phyloP scores from a whole-genome alignment of 2,329 filamentous ascomycete genomes.

The Xylariales sp. region DNA sequence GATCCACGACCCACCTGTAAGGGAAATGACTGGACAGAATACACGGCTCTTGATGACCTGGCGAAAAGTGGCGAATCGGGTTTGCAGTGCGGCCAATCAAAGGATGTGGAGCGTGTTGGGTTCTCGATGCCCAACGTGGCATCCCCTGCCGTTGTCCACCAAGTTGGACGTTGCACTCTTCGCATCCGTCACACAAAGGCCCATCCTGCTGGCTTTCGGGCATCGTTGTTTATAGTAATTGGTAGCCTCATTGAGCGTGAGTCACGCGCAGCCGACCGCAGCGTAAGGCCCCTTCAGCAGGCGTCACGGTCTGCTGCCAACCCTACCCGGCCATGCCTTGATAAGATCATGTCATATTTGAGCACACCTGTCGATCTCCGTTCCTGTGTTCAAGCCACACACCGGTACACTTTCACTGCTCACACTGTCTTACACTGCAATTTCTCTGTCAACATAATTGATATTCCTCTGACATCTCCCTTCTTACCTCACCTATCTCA shows the following conservation, averaged over 20 bases:
- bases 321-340: slow-evolving; percentile 8
- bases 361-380: not conserved
- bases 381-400: slow-evolving; percentile 15
- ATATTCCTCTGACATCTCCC: slow-evolving; percentile 12
- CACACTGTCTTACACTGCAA: slow-evolving; percentile 5
- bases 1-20: no score
- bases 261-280: slow-evolving; percentile 24
- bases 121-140: slow-evolving; percentile 25
- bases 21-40: no score
- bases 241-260: slow-evolving; percentile 24
- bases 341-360: slow-evolving; percentile 7
- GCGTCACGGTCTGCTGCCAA: slow-evolving; percentile 19
- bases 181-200: slow-evolving; percentile 15
- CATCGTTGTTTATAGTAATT: slow-evolving; percentile 24
- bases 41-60: no score
- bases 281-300: slow-evolving; percentile 12
- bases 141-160: slow-evolving; percentile 12
- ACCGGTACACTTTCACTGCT: slow-evolving; percentile 12
- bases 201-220: slow-evolving; percentile 15
- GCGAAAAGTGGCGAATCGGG: slow-evolving; percentile 16
- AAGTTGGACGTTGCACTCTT: slow-evolving; percentile 3
- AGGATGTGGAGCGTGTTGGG: slow-evolving; percentile 11
- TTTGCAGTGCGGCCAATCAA: slow-evolving; percentile 18
- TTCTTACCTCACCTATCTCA: not conserved
- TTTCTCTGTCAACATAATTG: slow-evolving; percentile 12